Base-by-base conservation (phyloP, 2,329 filamentous ascomycete species). In the Penicillium glabrum region DNA sequence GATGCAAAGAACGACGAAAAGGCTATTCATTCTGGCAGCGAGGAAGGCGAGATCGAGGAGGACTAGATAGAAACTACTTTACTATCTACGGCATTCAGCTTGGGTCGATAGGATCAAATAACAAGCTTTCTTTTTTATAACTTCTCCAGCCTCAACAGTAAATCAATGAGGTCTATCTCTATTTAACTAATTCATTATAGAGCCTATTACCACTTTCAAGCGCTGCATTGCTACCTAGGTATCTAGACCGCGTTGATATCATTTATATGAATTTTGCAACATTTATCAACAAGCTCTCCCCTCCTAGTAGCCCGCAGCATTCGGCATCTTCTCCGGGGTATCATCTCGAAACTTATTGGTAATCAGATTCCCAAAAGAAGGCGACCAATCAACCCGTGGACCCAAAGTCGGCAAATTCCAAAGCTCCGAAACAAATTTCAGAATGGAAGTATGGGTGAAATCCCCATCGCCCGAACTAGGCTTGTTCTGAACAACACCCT, bases 11-110 rank as follows among this genome's bases (percentile, higher is more conserved):
- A 80, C 5, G 35, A 23, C 59, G 80, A 80, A 50, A 78, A 77
- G 62, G 75, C 76, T 5, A 81, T 92, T 54, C 88, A 90, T 68
- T 93, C 90, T 57, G 95, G 95, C 52, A 97, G 93, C 70, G 95
- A 99, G 77, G 95, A 99, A 76, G 95, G 95, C 51, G 95, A 99
- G 79, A 98, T 99, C 67, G 95, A 96, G 76, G 93, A 98, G 80
- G 79, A 80, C 59, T 80, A 53, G 31, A 46, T 45, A 6, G n/a
- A 19, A 21, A 2, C 29, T n/a, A 37, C 3, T 27, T 19, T 16
- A n/a, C 26, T 21, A 29, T 29, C 45, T 46, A 46, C 45, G 13
- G 19, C 19, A 41, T 41, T 7, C 13, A 41, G 27, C 11, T 46
- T 29, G 16, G n/a, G 16, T 21, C n/a, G 26, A 46, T 19, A 19